Conservation (phyloP, 768 basidiomycete genomes). For the Lentinula lateritia region DNA sequence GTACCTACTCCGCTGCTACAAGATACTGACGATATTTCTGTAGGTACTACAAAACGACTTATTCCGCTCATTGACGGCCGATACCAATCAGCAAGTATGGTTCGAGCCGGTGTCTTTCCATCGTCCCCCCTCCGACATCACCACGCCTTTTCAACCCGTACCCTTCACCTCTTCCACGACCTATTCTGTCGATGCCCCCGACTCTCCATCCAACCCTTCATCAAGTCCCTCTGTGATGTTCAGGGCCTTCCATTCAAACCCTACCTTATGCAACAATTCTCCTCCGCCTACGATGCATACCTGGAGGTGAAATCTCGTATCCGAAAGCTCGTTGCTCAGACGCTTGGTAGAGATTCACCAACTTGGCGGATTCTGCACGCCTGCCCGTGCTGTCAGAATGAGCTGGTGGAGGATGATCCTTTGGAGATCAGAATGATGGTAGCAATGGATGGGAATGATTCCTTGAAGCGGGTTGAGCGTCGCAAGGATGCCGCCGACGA, state of each 20-base stretch:
- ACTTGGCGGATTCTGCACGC: slow-evolving; percentile 19
- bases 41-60: neutral
- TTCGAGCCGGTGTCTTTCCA: neutral
- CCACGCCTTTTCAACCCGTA: slow-evolving; percentile 9
- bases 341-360: slow-evolving; percentile 11
- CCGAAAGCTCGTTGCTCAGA: slow-evolving; percentile 7
- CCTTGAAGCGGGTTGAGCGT: neutral
- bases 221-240: slow-evolving; percentile 13
- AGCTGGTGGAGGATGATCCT: slow-evolving; percentile 12
- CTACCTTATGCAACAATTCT: slow-evolving; percentile 16
- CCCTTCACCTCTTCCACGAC: slow-evolving; percentile 10
- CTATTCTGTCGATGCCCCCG: slow-evolving; percentile 9
- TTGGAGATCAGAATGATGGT: slow-evolving; percentile 12
- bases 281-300: slow-evolving; percentile 19
- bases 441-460: slow-evolving; percentile 2
- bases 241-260: slow-evolving; percentile 10
- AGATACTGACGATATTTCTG: no score
- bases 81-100: neutral
- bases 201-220: neutral
- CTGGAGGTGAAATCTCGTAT: slow-evolving; percentile 15
- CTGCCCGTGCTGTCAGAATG: slow-evolving; percentile 21
- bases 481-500: neutral
- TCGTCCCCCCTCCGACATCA: neutral
- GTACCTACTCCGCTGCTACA: no score
- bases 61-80: neutral